Conservation (phyloP, 805 yeast genomes). For the Candida manassasensis region DNA sequence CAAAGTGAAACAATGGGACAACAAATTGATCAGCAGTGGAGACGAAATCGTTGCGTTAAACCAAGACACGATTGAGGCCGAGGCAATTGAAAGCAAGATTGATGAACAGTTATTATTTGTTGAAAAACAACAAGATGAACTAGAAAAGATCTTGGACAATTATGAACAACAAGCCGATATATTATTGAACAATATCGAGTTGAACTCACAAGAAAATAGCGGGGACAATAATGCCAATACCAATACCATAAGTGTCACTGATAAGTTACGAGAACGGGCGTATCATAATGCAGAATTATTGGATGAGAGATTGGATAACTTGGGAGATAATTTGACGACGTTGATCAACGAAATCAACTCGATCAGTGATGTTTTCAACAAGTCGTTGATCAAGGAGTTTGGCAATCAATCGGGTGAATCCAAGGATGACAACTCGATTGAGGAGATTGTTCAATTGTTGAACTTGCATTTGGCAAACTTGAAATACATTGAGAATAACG, state of each 20-base stretch:
- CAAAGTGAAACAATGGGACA: constrained; percentile 82
- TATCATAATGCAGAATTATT: constrained; percentile 81
- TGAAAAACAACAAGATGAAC: constrained; percentile 87
- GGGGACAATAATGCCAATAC: constrained; percentile 9
- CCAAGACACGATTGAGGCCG: constrained; percentile 75
- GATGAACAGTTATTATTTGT: constrained; percentile 85
- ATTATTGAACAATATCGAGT: constrained; percentile 37
- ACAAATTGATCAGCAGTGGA: constrained; percentile 75
- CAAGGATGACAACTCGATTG: constrained; percentile 38
- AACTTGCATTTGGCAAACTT: constrained; percentile 87
- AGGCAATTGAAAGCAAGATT: constrained; percentile 75
- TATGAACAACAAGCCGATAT: constrained; percentile 73
- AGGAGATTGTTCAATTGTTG: constrained; percentile 73
- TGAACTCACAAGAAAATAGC: constrained; percentile 15
- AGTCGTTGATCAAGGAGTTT: constrained; percentile 41
- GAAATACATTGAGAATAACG: constrained; percentile 77
- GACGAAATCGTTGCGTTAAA: constrained; percentile 76
- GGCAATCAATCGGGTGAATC: constrained; percentile 7
- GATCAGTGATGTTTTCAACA: constrained; percentile 75
- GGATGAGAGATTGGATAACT: constrained; percentile 71
- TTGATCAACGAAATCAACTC: constrained; percentile 78
- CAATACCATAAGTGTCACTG: constrained; percentile 49
- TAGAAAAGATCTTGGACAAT: constrained; percentile 74
- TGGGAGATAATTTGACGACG: constrained; percentile 72
- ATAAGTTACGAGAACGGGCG: constrained; percentile 84